Evolutionary conservation across 768 basidiomycete genomes (phyloP).

Genomic region (Leucosporidium scottii): DNA sequence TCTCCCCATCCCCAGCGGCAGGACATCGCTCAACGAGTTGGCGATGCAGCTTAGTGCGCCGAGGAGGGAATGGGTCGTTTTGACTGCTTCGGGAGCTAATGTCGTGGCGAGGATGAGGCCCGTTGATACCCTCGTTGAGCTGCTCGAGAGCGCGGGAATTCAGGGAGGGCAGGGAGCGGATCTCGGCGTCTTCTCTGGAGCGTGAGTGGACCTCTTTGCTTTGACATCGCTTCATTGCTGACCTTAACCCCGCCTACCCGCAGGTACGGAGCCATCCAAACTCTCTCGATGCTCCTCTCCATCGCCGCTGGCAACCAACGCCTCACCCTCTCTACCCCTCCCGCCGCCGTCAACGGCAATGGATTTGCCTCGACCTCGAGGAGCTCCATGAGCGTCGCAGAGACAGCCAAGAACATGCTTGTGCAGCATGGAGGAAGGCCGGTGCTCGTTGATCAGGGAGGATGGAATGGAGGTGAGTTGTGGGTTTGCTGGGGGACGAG

Average conservation of each 20-base stretch:
- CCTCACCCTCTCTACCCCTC: constrained; percentile 41
- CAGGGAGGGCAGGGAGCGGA: constrained; percentile 55
- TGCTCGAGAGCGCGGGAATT: constrained; percentile 56
- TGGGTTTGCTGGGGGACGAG: neutral
- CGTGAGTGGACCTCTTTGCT: constrained; percentile 46
- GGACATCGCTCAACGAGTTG: constrained; percentile 56
- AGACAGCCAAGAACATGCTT: constrained; percentile 37
- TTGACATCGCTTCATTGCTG: neutral
- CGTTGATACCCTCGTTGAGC: constrained; percentile 71
- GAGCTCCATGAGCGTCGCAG: constrained; percentile 38
- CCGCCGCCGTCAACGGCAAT: neutral
- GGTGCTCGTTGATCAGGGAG: constrained; percentile 40
- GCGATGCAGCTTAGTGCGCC: constrained; percentile 70
- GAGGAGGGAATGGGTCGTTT: constrained; percentile 71
- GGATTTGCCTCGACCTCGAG: no score
- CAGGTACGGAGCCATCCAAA: constrained; percentile 86
- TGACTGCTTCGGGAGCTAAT: constrained; percentile 78
- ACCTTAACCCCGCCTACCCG: neutral
- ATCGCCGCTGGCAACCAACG: constrained; percentile 79
- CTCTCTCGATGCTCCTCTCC: constrained; percentile 82
- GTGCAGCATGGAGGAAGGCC: constrained; percentile 52
- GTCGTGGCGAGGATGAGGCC: constrained; percentile 74
- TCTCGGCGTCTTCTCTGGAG: constrained; percentile 76
- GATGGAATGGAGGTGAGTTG: constrained; percentile 15
- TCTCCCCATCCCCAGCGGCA: constrained; percentile 45